Evolutionary conservation across 2,329 filamentous ascomycete species (phyloP), one percentile per base, ranked within the genome.

Genomic region (Teratosphaeria pseudoeucalypti): DNA sequence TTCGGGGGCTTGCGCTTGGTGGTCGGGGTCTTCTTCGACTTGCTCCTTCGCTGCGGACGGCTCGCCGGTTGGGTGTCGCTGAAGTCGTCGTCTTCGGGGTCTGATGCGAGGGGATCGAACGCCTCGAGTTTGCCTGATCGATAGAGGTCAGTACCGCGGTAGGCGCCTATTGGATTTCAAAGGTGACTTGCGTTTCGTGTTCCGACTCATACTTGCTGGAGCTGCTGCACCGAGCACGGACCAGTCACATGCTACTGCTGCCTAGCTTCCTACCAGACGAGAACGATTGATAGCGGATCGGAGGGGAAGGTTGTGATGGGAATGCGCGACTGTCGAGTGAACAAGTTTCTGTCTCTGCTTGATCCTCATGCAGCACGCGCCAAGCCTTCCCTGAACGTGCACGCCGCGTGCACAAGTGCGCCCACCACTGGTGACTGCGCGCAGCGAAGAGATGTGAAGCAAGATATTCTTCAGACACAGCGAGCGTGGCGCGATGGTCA

Each of bases 31-130:
- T 71, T 73, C 43, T 62, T 65, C 16, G 67, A 64, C 16, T 47
- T 37, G 32, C 37, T 27, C n/a, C 63, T 61, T 26, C 62, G 60
- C 34, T 64, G 63, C 19, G 64, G 60, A 16, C 65, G 66, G 11
- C 26, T 19, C 12, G 37, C 39, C 57, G 2, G 65, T 63, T 12
- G 64, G 60, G 62, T 60, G 19, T 59, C 68, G 54, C 62, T 68
- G 65, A 69, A 74, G 63, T 74, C 73, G n/a, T 65, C 63, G 64
- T 75, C 73, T 61, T 74, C 71, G 32, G 68, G 66, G 61, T 75
- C 73, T 60, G 65, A 68, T 55, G 69, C 70, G 63, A 64, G 73
- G 23, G 72, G 71, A 57, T 74, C 72, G 60, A 71, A 74, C 57
- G 67, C 65, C 53, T 55, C 34, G 7, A 37, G 29, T 55, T 55